These are phyloP conservation scores for Candida berthetii DNA, from an alignment of 805 yeast genomes.

Conservation along the genomic window DNA sequence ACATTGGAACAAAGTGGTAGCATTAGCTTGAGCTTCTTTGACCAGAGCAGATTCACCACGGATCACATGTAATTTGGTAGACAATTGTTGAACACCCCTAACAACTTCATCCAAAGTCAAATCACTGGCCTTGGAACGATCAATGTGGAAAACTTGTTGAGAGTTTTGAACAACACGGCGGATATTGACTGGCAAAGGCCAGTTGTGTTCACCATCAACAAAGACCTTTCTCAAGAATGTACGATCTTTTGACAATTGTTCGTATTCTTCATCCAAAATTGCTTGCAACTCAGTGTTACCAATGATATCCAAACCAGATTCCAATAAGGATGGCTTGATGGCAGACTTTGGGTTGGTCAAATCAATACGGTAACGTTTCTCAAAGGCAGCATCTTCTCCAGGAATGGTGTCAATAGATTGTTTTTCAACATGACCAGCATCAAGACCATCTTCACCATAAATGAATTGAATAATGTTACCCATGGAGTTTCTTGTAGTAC, in stretches of 20 bases:
- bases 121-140: slow-evolving; percentile 86
- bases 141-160: slow-evolving; percentile 93
- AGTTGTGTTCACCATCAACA: slow-evolving; percentile 88
- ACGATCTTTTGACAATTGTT: slow-evolving; percentile 75
- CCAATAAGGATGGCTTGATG: slow-evolving; percentile 68
- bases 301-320: slow-evolving; percentile 83
- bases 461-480: slow-evolving; percentile 95
- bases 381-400: slow-evolving; percentile 82
- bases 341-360: slow-evolving; percentile 63
- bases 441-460: slow-evolving; percentile 99
- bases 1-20: slow-evolving; percentile 85
- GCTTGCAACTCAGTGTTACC: slow-evolving; percentile 86
- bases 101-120: slow-evolving; percentile 80
- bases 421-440: slow-evolving; percentile 96
- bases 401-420: slow-evolving; percentile 95
- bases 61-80: slow-evolving; percentile 63
- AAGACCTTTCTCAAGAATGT: slow-evolving; percentile 76
- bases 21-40: slow-evolving; percentile 87
- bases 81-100: slow-evolving; percentile 59
- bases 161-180: slow-evolving; percentile 97
- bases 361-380: slow-evolving; percentile 79
- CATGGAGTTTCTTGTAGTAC: slow-evolving; percentile 94
- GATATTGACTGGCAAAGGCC: slow-evolving; percentile 97
- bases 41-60: slow-evolving; percentile 75
- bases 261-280: slow-evolving; percentile 76